Evolutionary conservation across 805 yeast genomes (phyloP).

Genomic region (Teunomyces aglyptinius): DNA sequence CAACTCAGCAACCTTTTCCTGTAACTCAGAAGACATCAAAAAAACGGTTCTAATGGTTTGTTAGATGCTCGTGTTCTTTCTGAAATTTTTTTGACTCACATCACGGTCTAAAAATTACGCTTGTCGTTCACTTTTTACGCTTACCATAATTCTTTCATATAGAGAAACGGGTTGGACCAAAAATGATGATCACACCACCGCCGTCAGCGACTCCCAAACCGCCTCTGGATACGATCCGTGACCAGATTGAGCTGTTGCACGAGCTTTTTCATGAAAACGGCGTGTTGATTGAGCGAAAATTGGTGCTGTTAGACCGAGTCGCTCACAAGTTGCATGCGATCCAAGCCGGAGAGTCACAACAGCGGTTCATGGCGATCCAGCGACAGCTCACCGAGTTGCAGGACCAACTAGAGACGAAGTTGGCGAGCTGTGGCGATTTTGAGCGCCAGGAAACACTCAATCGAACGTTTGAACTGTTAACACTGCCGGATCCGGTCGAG

Average conservation of each 20-base stretch:
- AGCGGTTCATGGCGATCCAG: slow-evolving; percentile 3
- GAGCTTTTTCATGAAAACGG: slow-evolving; percentile 10
- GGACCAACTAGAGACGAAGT: slow-evolving; percentile 4
- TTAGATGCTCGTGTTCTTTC: background rate
- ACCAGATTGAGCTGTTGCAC: slow-evolving; percentile 12
- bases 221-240: background rate
- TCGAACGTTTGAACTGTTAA: slow-evolving; percentile 15
- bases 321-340: background rate
- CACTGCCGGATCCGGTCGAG: slow-evolving; percentile 5
- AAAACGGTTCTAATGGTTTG: background rate
- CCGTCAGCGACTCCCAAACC: background rate
- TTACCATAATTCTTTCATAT: background rate
- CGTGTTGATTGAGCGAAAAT: slow-evolving; percentile 8
- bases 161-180: background rate
- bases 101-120: background rate
- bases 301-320: slow-evolving; percentile 6
- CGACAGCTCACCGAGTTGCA: slow-evolving; percentile 7
- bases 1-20: slow-evolving; percentile 47
- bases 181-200: slow-evolving; percentile 6
- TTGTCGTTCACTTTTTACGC: background rate
- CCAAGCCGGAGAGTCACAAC: background rate
- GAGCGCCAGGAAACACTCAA: slow-evolving; percentile 12
- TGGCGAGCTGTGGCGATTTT: slow-evolving; percentile 1
- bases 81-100: background rate
- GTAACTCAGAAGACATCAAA: slow-evolving; percentile 23